Percentiles rank a stretch among this genome's conserved stretches.
These are phyloP conservation scores for Athelia psychrophila DNA, from an alignment of 1,284 basidiomycete species.

Conservation along the genomic window DNA sequence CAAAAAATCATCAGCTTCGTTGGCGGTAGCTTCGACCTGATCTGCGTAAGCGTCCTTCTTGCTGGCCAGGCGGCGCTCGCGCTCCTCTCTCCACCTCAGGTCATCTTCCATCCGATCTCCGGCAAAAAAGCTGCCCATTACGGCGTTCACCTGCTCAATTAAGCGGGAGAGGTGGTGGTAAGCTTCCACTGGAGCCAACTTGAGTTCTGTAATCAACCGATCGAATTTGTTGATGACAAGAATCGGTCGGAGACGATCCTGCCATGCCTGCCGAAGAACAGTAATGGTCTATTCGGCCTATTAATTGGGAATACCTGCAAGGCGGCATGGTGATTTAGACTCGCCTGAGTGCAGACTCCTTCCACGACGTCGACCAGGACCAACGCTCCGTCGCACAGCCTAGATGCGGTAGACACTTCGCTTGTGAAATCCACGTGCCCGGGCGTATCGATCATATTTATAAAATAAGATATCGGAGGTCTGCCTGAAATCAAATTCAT, in stretches of 20 bases:
- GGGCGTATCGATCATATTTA: slow-evolving; percentile 98
- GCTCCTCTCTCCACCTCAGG: slow-evolving; percentile 89
- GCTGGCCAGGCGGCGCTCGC: slow-evolving; percentile 76
- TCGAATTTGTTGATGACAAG: slow-evolving; percentile 99
- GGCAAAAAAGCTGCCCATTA: slow-evolving; percentile 96
- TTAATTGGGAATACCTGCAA: too few species aligned
- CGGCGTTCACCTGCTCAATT: slow-evolving; percentile 97
- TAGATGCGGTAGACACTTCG: slow-evolving; percentile 93
- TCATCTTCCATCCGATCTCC: slow-evolving; percentile 98
- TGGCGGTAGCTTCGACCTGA: slow-evolving; percentile 56
- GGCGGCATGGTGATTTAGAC: slow-evolving; percentile 23
- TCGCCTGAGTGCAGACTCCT: slow-evolving; percentile 95
- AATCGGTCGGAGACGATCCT: slow-evolving; percentile 86
- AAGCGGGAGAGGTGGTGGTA: slow-evolving; percentile 92
- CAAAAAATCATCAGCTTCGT: slow-evolving; percentile 67
- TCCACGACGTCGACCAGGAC: slow-evolving; percentile 98
- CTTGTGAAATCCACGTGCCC: slow-evolving; percentile 99
- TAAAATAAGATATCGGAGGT: slow-evolving; percentile 63
- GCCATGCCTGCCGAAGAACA: slow-evolving; percentile 94
- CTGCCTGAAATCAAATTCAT: slow-evolving; percentile 42
- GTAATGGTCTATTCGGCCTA: slow-evolving; percentile 74
- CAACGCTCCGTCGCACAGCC: slow-evolving; percentile 93
- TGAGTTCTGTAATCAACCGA: slow-evolving; percentile 92
- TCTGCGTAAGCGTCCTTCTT: slow-evolving; percentile 72
- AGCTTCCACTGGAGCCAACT: slow-evolving; percentile 88